Base-by-base conservation (phyloP, 129 eudicot genomes). In the Apium graveolens region DNA sequence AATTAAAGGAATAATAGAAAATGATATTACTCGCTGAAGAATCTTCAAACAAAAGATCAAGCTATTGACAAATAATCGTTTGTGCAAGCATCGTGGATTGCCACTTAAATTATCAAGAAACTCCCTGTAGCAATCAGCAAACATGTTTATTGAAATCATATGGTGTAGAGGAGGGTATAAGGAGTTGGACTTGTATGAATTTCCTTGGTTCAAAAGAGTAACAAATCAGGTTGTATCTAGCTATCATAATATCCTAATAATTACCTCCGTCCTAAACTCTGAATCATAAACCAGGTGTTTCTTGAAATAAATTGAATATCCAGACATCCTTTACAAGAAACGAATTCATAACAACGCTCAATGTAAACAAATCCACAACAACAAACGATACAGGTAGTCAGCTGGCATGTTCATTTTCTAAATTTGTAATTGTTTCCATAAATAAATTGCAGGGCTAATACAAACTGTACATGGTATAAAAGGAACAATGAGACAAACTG, bases 31-130 rank as follows among this genome's bases (percentile, higher is more conserved):
- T 92, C 79, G 96, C 77, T 38, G 87, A 70, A 68, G 96, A 84
- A 78, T 92, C 91, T 73, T 88, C 94, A 78, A 95, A 95, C 31
- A 88, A 90, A 48, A 88, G 79, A 87, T 90, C 85, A 73, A 95
- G 91, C 11, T 88, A 84, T 60, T 95, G 90, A 62, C 85, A 87
- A 77, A 53, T 97, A 95, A 84, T 95, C 96, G 98, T 79, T 88
- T 97, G 70, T 86, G 85, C 53, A 95, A 86, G 83, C 83, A 87
- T 69, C 98, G 97, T 18, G 97, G 97, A 79, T 84, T 86, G 80
- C 90, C 91, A 82, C 90, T 63, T 79, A 91, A 84, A 90, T 95
- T 97, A 86, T 91, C 89, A 80, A 88, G 86, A 78, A 83, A 82
- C 86, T 95, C 98, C 89, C 97, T 95, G 86, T 53, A 80, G 74